These are phyloP conservation scores for Cyclospora cayetanensis DNA, from an alignment of 169 alveolate species.

Conservation along the genomic window DNA sequence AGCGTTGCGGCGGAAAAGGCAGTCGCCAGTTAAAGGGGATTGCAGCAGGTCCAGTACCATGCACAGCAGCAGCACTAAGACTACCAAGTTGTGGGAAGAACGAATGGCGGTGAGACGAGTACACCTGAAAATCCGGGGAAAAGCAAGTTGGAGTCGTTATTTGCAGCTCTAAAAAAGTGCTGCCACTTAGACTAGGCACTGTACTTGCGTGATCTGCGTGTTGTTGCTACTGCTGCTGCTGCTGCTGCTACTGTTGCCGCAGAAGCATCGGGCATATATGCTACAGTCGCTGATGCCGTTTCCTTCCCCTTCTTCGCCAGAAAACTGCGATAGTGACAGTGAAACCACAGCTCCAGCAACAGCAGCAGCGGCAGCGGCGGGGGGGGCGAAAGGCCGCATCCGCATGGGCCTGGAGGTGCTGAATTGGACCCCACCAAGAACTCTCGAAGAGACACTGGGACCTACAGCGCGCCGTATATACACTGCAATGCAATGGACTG, in stretches of 20 bases:
- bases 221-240: neutral
- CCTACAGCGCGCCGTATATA: conserved; percentile 12
- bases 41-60: neutral
- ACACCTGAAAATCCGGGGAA: too few species aligned
- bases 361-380: neutral
- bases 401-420: neutral
- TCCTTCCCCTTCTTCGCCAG: neutral
- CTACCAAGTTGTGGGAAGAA: conserved; percentile 16
- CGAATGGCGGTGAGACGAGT: conserved; percentile 54
- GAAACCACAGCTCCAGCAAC: neutral
- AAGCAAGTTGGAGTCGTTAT: too few species aligned
- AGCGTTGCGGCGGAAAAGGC: conserved; percentile 12
- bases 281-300: conserved; percentile 9
- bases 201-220: too few species aligned
- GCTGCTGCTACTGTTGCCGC: neutral
- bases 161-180: too few species aligned
- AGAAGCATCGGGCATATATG: conserved; percentile 1
- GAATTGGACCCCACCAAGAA: neutral
- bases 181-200: too few species aligned
- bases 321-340: neutral
- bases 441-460: conserved; percentile 1
- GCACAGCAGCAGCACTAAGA: conserved; percentile 3
- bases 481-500: conserved; percentile 8
- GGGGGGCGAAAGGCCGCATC: neutral
- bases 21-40: neutral